A percentile compares a stretch with the other conserved stretches of the same genome.
These are phyloP conservation scores for Leccinum glutinopallens DNA, from an alignment of 1,284 basidiomycete genomes.

Conservation along the genomic window DNA sequence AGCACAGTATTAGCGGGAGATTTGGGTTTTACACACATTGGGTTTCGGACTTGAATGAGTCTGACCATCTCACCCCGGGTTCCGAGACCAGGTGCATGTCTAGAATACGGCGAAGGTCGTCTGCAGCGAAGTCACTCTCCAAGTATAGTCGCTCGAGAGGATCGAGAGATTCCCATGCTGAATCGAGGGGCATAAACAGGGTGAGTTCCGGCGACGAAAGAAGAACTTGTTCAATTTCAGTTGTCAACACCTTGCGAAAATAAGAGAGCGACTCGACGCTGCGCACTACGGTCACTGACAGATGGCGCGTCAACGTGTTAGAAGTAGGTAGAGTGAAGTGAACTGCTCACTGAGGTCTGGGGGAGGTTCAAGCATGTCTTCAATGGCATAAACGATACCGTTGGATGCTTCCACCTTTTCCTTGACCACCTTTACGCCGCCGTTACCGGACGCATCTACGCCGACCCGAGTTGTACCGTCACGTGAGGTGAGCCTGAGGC, in stretches of 20 bases:
- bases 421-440: slow-evolving; percentile 66
- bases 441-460: slow-evolving; percentile 71
- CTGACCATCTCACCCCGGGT: slow-evolving; percentile 63
- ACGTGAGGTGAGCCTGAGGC: slow-evolving; percentile 63
- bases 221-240: slow-evolving; percentile 55
- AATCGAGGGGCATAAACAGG: slow-evolving; percentile 86
- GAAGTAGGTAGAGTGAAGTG: slow-evolving; percentile 4
- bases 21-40: slow-evolving; percentile 51
- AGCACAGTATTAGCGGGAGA: slow-evolving; percentile 17
- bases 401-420: slow-evolving; percentile 62
- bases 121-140: slow-evolving; percentile 80
- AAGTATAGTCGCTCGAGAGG: slow-evolving; percentile 80
- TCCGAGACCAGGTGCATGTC: slow-evolving; percentile 72
- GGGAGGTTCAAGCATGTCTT: slow-evolving; percentile 78
- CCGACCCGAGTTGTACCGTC: slow-evolving; percentile 62
- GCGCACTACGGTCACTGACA: slow-evolving; percentile 45
- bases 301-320: slow-evolving; percentile 7
- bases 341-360: slow-evolving; percentile 64
- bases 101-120: slow-evolving; percentile 78
- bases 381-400: slow-evolving; percentile 79
- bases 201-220: slow-evolving; percentile 76
- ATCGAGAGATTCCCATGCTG: slow-evolving; percentile 72
- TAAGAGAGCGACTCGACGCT: slow-evolving; percentile 67
- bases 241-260: slow-evolving; percentile 66
- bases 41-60: slow-evolving; percentile 53